A percentile compares a stretch with the other conserved stretches of the same genome.
phyloP scores from a whole-genome alignment of 495 filamentous ascomycete species.

The Hamigera avellanea region DNA sequence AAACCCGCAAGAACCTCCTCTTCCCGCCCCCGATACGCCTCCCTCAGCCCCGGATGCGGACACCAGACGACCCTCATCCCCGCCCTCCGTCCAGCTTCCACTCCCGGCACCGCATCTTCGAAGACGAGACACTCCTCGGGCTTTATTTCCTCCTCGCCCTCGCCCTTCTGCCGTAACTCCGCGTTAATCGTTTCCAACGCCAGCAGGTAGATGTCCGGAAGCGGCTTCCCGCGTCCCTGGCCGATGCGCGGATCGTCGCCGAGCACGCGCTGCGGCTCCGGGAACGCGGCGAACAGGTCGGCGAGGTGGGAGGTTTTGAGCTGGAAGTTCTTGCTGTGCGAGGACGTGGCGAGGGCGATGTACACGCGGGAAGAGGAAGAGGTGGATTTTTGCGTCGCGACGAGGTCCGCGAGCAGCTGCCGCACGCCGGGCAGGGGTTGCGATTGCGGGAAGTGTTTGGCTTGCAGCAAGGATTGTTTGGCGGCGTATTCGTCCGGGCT shows the following conservation, averaged over 20 bases:
- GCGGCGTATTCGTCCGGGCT: constrained; percentile 47
- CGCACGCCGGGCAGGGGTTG: constrained; percentile 70
- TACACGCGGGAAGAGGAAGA: constrained; percentile 40
- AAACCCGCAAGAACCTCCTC: constrained; percentile 73
- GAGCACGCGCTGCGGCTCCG: constrained; percentile 53
- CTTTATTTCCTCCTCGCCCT: constrained; percentile 47
- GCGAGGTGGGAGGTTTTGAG: constrained; percentile 69
- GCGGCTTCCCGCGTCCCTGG: constrained; percentile 74
- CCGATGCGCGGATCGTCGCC: constrained; percentile 81
- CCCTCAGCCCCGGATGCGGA: constrained; percentile 70
- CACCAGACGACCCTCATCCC: constrained; percentile 95
- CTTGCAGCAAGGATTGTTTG: constrained; percentile 50
- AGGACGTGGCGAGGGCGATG: constrained; percentile 81
- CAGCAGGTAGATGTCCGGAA: constrained; percentile 89
- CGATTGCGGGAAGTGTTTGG: constrained; percentile 56
- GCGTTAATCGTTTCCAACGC: constrained; percentile 79
- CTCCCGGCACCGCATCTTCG: constrained; percentile 86
- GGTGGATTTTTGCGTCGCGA: constrained; percentile 26
- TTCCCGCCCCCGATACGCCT: constrained; percentile 65
- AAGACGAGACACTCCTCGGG: constrained; percentile 93
- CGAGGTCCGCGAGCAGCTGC: constrained; percentile 46
- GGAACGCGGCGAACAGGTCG: constrained; percentile 65
- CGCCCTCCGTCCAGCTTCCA: constrained; percentile 80
- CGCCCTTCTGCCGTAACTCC: constrained; percentile 43
- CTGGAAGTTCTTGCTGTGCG: constrained; percentile 54